phyloP scores from a whole-genome alignment of 805 yeast genomes.

The Torulaspora indica region DNA sequence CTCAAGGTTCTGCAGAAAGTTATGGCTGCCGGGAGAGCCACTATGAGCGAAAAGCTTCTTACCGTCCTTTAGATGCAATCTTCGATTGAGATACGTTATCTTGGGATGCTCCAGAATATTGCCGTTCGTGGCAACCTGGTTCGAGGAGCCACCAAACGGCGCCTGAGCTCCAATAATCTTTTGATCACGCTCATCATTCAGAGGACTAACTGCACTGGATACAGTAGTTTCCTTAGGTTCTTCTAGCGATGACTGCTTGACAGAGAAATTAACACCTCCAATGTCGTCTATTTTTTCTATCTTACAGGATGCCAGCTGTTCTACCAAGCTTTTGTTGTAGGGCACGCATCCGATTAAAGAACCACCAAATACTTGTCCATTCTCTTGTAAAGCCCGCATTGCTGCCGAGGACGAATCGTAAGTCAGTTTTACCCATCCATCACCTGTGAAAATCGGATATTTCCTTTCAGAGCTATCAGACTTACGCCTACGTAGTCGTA shows the following conservation, averaged over 20 bases:
- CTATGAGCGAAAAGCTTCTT: slow-evolving; percentile 38
- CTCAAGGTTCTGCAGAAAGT: slow-evolving; percentile 30
- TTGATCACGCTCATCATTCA: not conserved
- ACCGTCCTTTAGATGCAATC: slow-evolving; percentile 41
- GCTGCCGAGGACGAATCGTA: slow-evolving; percentile 73
- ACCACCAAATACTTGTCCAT: slow-evolving; percentile 68
- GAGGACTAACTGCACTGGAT: not conserved
- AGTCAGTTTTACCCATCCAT: slow-evolving; percentile 88
- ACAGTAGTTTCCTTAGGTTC: slow-evolving; percentile 1
- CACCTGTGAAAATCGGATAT: slow-evolving; percentile 75
- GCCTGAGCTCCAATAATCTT: not conserved
- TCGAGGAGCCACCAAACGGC: not conserved
- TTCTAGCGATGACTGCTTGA: slow-evolving; percentile 6
- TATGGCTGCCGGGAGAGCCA: slow-evolving; percentile 20
- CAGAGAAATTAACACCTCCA: slow-evolving; percentile 22
- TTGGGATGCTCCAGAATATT: slow-evolving; percentile 7
- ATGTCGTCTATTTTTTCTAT: slow-evolving; percentile 32
- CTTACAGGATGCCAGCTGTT: slow-evolving; percentile 46
- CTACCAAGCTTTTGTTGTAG: slow-evolving; percentile 55
- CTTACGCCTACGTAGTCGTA: slow-evolving; percentile 22
- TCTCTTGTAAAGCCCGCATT: slow-evolving; percentile 76
- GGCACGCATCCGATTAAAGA: slow-evolving; percentile 64
- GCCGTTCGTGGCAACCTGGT: slow-evolving; percentile 2
- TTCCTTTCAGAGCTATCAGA: slow-evolving; percentile 25
- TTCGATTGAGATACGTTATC: slow-evolving; percentile 23